These are phyloP conservation scores for Delonix regia DNA, from an alignment of 306 rosid species.

Conservation along the genomic window DNA sequence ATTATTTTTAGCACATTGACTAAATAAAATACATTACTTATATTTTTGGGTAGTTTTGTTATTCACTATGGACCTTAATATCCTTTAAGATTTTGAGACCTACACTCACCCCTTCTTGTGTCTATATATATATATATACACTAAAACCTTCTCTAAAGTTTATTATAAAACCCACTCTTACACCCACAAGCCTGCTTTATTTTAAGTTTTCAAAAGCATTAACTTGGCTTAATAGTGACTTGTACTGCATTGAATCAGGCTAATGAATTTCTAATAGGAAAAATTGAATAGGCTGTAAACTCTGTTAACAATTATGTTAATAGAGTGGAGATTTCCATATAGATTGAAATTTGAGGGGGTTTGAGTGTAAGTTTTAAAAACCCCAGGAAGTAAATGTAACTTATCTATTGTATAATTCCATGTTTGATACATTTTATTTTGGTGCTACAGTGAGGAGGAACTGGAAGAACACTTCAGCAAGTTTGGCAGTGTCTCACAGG, in stretches of 20 bases:
- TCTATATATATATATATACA: not conserved
- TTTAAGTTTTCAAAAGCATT: not conserved
- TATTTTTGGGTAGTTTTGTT: constrained; percentile 11
- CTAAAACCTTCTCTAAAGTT: not conserved
- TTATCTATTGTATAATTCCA: not conserved
- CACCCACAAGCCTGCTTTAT: not conserved
- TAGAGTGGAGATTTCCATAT: not conserved
- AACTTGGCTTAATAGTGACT: not conserved
- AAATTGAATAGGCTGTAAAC: not conserved
- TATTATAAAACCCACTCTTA: not conserved
- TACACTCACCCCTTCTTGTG: not conserved
- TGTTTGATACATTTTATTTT: constrained; percentile 3
- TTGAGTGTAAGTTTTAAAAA: not conserved
- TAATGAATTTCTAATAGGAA: not conserved
- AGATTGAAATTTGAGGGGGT: not conserved
- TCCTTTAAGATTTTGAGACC: not conserved
- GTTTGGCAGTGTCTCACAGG: constrained; percentile 70
- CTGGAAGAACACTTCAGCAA: constrained; percentile 73
- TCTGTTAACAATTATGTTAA: not conserved
- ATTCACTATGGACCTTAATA: constrained; percentile 27
- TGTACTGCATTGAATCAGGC: not conserved
- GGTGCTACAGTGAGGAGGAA: constrained; percentile 75
- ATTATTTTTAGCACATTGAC: constrained; percentile 20
- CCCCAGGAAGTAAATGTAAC: not conserved
- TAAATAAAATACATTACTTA: not conserved